Evolutionary conservation across 495 filamentous ascomycete species (phyloP), one percentile per base, ranked within the genome.

Genomic region (Evansstolkia leycettana): DNA sequence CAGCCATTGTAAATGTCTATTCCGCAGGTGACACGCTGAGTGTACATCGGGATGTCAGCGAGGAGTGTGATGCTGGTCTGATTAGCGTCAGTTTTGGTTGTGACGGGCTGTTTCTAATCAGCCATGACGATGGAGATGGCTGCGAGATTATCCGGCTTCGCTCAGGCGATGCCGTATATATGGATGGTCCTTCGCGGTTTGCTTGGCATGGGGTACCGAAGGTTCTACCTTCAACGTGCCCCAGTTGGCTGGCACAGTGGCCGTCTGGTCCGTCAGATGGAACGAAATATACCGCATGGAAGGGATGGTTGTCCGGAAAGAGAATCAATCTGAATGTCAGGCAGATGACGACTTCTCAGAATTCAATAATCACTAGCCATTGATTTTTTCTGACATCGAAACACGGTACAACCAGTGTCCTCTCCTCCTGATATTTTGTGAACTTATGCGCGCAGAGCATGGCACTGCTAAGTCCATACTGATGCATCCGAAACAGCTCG

Each of bases 161-260:
- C 7, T 89, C 84, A 3, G 87, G 85, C 0, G 86, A 89, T 58
- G 80, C 73, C 1, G 70, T 94, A 1, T 82, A 85, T 35, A 90
- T 94, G 82, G 74, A 72, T 32, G 73, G 81, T 24, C 67, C 73
- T 34, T 75, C 81, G 7, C 61, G 88, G 32, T 88, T 82, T 57
- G 90, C 88, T 9, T 95, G 88, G 90, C 88, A 95, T 62, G 85
- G 82, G 3, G 88, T 95, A 9, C 87, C 89, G 3, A 83, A 81
- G 46, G 76, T 93, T 17, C 31, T 93, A 15, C 69, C 73, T 16
- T 70, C 62, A 12, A 94, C 80, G 1, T 94, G 85, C 60, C 89
- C 88, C 0, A 57, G 54, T 2, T 82, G 72, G 60, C 51, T 96
- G 34, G 62, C 66, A 38, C 59, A 79, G 30, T 95, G 88, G 87